Conservation (phyloP, 2,329 filamentous ascomycete species). For the Neonectria punicea region DNA sequence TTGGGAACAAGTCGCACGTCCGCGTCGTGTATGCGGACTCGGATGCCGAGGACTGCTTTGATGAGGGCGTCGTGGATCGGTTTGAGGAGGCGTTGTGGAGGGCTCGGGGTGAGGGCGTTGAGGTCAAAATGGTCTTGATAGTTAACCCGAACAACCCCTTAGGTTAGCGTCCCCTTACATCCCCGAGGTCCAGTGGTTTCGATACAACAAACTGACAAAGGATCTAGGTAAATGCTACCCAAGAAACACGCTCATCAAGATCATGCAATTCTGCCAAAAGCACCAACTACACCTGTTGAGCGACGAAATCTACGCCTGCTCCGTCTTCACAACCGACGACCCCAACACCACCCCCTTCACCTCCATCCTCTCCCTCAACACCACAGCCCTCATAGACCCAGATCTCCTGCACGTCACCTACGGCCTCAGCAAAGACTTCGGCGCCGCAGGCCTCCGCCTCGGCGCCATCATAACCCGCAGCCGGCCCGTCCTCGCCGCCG, state of each 20-base stretch:
- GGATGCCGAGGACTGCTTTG: slow-evolving; percentile 55
- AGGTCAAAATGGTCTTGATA: slow-evolving; percentile 59
- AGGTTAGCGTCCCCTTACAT: slow-evolving; percentile 42
- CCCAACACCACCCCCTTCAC: slow-evolving; percentile 52
- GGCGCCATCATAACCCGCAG: slow-evolving; percentile 58
- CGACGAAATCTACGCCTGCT: slow-evolving; percentile 68
- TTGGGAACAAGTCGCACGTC: slow-evolving; percentile 54
- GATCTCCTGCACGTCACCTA: slow-evolving; percentile 62
- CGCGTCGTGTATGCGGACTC: slow-evolving; percentile 58
- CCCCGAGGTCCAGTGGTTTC: too few species aligned
- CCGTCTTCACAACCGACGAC: slow-evolving; percentile 55
- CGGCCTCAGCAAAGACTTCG: slow-evolving; percentile 61
- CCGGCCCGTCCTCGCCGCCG: slow-evolving; percentile 44
- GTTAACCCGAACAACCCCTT: slow-evolving; percentile 66
- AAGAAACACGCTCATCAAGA: slow-evolving; percentile 51
- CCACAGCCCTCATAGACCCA: slow-evolving; percentile 55
- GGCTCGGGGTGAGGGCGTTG: slow-evolving; percentile 48
- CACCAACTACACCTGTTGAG: slow-evolving; percentile 64
- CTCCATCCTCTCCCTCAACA: slow-evolving; percentile 59
- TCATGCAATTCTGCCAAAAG: slow-evolving; percentile 61
- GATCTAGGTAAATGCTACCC: slow-evolving; percentile 55
- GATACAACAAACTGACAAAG: slow-evolving; percentile 24
- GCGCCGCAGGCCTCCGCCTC: slow-evolving; percentile 61
- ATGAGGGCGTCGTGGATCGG: slow-evolving; percentile 53
- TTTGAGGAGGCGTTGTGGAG: slow-evolving; percentile 57